phyloP scores from a whole-genome alignment of 2,329 filamentous ascomycete species.

The Penicillium aurantiogriseum region DNA sequence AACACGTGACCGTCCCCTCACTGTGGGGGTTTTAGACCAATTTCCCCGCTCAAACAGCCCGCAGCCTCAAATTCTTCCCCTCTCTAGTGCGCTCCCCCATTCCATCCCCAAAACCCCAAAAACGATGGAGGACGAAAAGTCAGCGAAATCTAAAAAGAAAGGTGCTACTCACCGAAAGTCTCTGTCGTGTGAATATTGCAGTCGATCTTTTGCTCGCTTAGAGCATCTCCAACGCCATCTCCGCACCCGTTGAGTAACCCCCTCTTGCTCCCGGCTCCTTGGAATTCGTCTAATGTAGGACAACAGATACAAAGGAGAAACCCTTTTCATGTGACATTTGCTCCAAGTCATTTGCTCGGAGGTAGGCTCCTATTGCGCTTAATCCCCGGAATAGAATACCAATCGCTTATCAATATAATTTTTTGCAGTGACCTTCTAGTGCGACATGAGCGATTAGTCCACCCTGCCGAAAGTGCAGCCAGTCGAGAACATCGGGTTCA shows the following conservation, averaged over 20 bases:
- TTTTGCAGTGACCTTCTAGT: conserved; percentile 47
- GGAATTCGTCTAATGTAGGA: conserved; percentile 24
- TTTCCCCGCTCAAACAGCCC: conserved; percentile 36
- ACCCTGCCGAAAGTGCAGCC: conserved; percentile 44
- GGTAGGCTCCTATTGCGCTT: conserved; percentile 28
- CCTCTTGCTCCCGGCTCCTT: conserved; percentile 13
- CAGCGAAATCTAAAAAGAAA: conserved; percentile 43
- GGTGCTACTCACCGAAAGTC: conserved; percentile 45
- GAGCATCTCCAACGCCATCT: conserved; percentile 54
- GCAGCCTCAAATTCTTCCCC: conserved; percentile 27
- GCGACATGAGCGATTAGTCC: conserved; percentile 51
- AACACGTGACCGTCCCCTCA: conserved; percentile 27
- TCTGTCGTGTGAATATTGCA: conserved; percentile 50
- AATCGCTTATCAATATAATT: conserved; percentile 26
- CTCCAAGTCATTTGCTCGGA: conserved; percentile 50
- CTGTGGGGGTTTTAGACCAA: conserved; percentile 23
- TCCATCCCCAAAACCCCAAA: conserved; percentile 20
- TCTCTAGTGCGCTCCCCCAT: conserved; percentile 21
- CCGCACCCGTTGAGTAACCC: conserved; percentile 49
- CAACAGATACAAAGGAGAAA: conserved; percentile 50
- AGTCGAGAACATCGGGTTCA: conserved; percentile 40
- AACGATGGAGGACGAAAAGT: conserved; percentile 42
- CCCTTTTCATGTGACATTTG: conserved; percentile 52
- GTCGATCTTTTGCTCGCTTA: conserved; percentile 48
- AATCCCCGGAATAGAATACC: conserved; percentile 3